Evolutionary conservation across 257 asterid species (phyloP), one percentile per base, ranked within the genome.

Genomic region (Solanum habrochaites): DNA sequence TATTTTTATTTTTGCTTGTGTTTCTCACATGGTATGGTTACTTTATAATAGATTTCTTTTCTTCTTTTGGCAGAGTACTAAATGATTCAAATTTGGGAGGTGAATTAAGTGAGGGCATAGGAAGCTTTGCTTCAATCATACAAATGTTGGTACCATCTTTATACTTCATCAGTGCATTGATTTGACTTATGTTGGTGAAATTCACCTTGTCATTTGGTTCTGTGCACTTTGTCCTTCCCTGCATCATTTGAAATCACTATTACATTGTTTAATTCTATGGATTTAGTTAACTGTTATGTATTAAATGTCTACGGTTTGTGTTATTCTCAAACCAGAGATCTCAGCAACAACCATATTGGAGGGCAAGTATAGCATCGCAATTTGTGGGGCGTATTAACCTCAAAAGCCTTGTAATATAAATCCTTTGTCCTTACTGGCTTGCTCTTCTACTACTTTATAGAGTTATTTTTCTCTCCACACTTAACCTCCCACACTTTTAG

Each of bases 261-360:
- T 8, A 21, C 49, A 73, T 73, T 73, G 21, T 39, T 14, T 37
- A 37, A 21, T 77, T 77, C 12, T 77, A 20, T 43, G 83, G 83
- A 15, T 43, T 77, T 25, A 77, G 62, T 16, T 29, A 27, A 47
- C 23, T 80, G 3, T 11, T 45, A 29, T 6, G 67, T 31, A 15
- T 82, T 25, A 39, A 84, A 64, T 75, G 85, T 85, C 75, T 64
- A 15, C 25, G 11, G 27, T 45, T 15, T 78, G 82, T 23, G 80
- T 86, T 40, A 72, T 81, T 75, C 37, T 86, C 39, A 84, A 86
- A 58, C 77, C 94, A 95, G 99, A 87, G 93, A 97, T 90, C 88
- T 97, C 39, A 92, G 98, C 86, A 87, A 92, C 94, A 97, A 97
- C 91, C 97, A 91, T 40, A 97, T 97, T 75, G 98, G 97, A 20